Evolutionary conservation across 371 early-diverging fungal species (phyloP), one percentile per base, ranked within the genome.

Genomic region (Rhizopus arrhizus): DNA sequence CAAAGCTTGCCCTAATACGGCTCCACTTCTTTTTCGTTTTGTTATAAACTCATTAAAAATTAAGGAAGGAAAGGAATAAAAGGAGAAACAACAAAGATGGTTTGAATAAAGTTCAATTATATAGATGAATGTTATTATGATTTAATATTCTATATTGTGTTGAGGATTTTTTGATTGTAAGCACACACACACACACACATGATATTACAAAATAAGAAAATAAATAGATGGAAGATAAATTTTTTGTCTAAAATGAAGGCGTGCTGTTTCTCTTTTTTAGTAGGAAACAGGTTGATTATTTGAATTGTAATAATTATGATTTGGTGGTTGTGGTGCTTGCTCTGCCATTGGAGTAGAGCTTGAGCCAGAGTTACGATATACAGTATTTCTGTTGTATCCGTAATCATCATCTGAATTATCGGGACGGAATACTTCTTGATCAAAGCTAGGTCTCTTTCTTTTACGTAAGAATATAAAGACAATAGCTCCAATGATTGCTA

Each of bases 381-480:
- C 5, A n/a, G 48, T 12, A 35, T 47, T 47, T 52, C 54, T 35
- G 56, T 42, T 28, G 15, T 9, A 45, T 48, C n/a, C 67, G 34
- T 64, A 64, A 2, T 69, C 72, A 13, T 72, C 68, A 28, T 64
- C 63, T 47, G 65, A 66, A 36, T 60, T 43, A 40, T 72, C 53
- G 29, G 76, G 76, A 32, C 56, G 52, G 41, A 68, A 75, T 12
- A 63, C 64, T 58, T 75, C 76, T 34, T 63, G 65, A 35, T 74
- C 72, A 29, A 53, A 60, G 11, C 57, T 58, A 12, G 59, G 56
- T 46, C 53, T 59, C 31, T 22, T 48, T 28, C 15, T 22, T 45
- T 58, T 53, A 22, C 68, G 65, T 12, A 69, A n/a, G 6, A 72
- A 49, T 0, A 69, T 62, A 50, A 75, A 75, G 3, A 58, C 62